Evolutionary conservation across 164 flowering plant genomes (phyloP).

Genomic region (Nelumbo lutea): DNA sequence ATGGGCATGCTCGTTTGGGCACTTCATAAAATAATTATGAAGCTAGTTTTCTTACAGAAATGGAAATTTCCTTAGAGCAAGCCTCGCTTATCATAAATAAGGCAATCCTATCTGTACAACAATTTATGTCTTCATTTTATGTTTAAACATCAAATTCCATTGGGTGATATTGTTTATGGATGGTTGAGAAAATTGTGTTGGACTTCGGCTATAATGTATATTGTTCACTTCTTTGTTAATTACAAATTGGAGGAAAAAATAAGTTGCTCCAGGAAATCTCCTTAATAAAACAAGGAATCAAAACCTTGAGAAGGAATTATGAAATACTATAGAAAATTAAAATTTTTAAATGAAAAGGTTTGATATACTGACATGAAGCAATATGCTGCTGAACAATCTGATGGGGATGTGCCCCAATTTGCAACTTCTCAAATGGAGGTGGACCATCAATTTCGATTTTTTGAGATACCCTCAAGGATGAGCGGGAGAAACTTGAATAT

Average conservation of each 20-base stretch:
- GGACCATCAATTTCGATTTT: constrained; percentile 55
- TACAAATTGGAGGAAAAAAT: not conserved
- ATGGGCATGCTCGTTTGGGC: too few relatives aligned
- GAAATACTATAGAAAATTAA: not conserved
- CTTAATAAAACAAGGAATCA: not conserved
- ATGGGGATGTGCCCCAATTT: constrained; percentile 35
- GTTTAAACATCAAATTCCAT: not conserved
- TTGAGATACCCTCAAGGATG: constrained; percentile 33
- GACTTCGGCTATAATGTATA: not conserved
- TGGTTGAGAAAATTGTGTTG: not conserved
- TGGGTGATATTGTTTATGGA: not conserved
- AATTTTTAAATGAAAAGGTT: not conserved
- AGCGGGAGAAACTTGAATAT: constrained; percentile 70
- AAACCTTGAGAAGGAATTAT: not conserved
- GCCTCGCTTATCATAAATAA: not conserved
- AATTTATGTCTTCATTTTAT: too few relatives aligned
- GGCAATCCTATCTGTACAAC: too few relatives aligned
- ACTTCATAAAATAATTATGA: too few relatives aligned
- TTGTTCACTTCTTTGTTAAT: not conserved
- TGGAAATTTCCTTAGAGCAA: too few relatives aligned
- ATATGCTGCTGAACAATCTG: constrained; percentile 23
- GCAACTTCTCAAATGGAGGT: constrained; percentile 83
- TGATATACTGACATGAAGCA: constrained; percentile 30
- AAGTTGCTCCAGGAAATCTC: not conserved
- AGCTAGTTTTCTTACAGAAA: too few relatives aligned